Evolutionary conservation across 164 flowering plant species (phyloP).

Genomic region (Vitis vinifera): ASM3070453v1 NC_081817.1:29748001-29748500

Average conservation of each 20-base stretch:
- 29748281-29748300: too few species aligned
- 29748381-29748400: too few species aligned
- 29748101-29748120: constrained; percentile 19
- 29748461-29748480: too few species aligned
- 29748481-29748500: too few species aligned
- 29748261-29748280: constrained; percentile 61
- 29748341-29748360: too few species aligned
- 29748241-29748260: constrained; percentile 76
- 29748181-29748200: constrained; percentile 22
- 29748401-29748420: too few species aligned
- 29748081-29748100: neutral
- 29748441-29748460: too few species aligned
- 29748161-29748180: constrained; percentile 11
- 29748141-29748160: neutral
- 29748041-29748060: neutral
- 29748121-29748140: constrained; percentile 9
- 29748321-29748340: too few species aligned
- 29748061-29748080: neutral
- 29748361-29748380: too few species aligned
- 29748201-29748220: constrained; percentile 68
- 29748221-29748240: constrained; percentile 73
- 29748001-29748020: neutral
- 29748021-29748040: neutral
- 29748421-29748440: too few species aligned
- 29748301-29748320: too few species aligned